These are phyloP conservation scores for Serendipita sp. DNA, from an alignment of 1,284 basidiomycete species.

Conservation along the genomic window DNA sequence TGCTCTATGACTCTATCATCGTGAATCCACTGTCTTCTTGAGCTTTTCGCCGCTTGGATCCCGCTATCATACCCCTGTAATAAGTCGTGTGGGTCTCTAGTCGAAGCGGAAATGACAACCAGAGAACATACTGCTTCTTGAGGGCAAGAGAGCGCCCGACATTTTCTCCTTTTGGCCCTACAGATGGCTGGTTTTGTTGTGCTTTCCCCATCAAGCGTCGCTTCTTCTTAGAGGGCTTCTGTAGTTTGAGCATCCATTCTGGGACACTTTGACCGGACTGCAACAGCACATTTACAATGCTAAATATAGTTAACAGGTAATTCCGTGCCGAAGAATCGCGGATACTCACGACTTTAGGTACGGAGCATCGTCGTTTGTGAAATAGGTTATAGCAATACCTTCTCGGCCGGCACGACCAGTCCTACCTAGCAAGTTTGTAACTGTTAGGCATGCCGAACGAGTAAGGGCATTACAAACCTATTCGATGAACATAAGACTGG, in stretches of 20 bases:
- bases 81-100: not conserved
- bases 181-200: conserved; percentile 64
- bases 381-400: conserved; percentile 89
- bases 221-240: conserved; percentile 80
- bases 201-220: conserved; percentile 73
- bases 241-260: conserved; percentile 79
- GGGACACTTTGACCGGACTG: conserved; percentile 82
- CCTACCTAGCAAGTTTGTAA: conserved; percentile 37
- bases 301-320: conserved; percentile 20
- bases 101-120: not conserved
- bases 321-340: conserved; percentile 5
- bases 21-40: conserved; percentile 16
- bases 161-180: conserved; percentile 40
- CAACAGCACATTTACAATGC: conserved; percentile 87
- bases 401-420: conserved; percentile 87
- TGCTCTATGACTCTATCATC: too few relatives aligned
- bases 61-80: conserved; percentile 56
- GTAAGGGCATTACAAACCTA: conserved; percentile 38
- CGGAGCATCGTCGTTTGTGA: conserved; percentile 85
- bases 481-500: conserved; percentile 90
- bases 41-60: conserved; percentile 46
- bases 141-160: conserved; percentile 53
- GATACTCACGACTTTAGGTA: conserved; percentile 71
- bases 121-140: conserved; percentile 44
- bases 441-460: too few relatives aligned